phyloP scores from a whole-genome alignment of 345 rosid genomes.

The Brassica nigra region DNA sequence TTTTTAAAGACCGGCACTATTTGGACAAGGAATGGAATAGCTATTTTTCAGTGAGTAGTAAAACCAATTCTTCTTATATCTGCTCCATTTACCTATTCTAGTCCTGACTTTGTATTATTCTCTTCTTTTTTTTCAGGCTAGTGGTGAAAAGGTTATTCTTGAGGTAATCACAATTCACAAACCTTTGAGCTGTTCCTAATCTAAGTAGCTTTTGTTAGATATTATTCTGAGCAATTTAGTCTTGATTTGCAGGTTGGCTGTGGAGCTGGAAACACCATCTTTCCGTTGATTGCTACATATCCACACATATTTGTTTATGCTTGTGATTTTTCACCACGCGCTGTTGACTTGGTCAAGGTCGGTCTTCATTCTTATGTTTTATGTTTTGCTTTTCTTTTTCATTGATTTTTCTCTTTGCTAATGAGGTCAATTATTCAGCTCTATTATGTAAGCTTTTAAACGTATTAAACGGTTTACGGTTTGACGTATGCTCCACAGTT shows the following conservation, averaged over 20 bases:
- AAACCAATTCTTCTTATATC: not conserved
- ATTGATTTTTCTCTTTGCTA: conserved; percentile 8
- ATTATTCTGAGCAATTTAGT: conserved; percentile 9
- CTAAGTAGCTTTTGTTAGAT: not conserved
- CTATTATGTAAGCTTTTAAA: not conserved
- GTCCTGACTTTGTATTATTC: not conserved
- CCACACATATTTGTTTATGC: conserved; percentile 80
- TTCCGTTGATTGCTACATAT: conserved; percentile 76
- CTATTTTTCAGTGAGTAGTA: not conserved
- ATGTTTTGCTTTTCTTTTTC: not conserved
- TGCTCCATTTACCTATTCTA: not conserved
- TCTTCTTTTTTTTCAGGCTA: conserved; percentile 47
- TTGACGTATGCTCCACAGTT: not conserved
- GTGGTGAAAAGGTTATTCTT: conserved; percentile 53
- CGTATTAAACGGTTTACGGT: not conserved
- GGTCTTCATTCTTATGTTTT: conserved; percentile 22
- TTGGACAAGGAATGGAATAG: not conserved
- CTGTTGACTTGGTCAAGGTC: conserved; percentile 88
- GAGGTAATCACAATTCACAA: conserved; percentile 55
- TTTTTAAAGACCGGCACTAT: not conserved
- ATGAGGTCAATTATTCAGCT: conserved; percentile 2
- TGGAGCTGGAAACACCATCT: conserved; percentile 91
- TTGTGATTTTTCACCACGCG: conserved; percentile 89
- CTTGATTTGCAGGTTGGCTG: conserved; percentile 70
- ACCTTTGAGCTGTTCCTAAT: not conserved